A percentile compares a stretch with the other conserved stretches of the same genome.
These are phyloP conservation scores for Pseudogymnoascus sp. DNA, from an alignment of 2,329 filamentous ascomycete species.

Conservation along the genomic window DNA sequence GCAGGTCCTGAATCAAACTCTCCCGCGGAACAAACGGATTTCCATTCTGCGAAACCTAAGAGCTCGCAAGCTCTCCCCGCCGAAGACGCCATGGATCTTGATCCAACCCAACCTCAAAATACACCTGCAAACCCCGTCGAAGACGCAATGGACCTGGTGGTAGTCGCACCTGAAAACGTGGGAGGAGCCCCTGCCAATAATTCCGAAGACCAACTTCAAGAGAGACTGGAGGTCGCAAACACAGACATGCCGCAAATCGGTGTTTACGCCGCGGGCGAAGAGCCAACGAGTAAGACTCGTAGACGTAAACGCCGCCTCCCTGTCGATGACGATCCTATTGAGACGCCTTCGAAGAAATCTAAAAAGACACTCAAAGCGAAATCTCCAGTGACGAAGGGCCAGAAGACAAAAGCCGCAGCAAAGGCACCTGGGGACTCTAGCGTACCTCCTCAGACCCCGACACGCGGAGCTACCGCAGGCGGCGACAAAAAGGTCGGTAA, in stretches of 20 bases:
- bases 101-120: neutral
- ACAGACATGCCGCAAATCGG: neutral
- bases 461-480: neutral
- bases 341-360: neutral
- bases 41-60: neutral
- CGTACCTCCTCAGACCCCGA: neutral
- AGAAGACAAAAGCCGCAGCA: neutral
- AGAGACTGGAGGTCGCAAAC: neutral
- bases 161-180: neutral
- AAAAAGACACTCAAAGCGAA: neutral
- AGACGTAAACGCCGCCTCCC: constrained; percentile 17
- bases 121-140: neutral
- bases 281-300: constrained; percentile 7
- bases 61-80: neutral
- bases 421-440: neutral
- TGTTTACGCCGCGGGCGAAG: neutral
- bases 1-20: neutral
- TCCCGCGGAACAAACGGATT: neutral
- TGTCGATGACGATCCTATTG: constrained; percentile 8
- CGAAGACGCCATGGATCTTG: neutral
- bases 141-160: neutral
- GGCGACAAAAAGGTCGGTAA: neutral
- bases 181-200: neutral
- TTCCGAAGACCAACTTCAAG: no score
- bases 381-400: neutral